phyloP scores from a whole-genome alignment of 345 rosid species.

The Lumnitzera littorea region DNA sequence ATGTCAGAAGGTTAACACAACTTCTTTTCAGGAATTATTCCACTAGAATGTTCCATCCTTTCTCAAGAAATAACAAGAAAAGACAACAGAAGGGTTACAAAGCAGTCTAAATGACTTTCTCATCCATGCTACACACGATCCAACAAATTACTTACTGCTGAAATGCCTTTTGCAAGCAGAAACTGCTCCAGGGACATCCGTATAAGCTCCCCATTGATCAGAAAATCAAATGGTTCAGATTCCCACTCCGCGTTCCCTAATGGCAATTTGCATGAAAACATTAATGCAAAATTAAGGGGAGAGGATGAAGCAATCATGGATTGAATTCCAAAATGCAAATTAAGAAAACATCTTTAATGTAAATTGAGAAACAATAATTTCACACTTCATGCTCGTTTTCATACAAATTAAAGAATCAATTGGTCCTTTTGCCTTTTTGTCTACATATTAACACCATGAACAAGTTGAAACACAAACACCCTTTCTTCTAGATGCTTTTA shows the following conservation, averaged over 20 bases:
- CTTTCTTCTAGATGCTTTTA: too few relatives aligned
- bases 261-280: conserved; percentile 4
- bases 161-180: conserved; percentile 75
- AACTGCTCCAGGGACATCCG: conserved; percentile 87
- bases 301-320: not conserved
- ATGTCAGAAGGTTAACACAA: too few relatives aligned
- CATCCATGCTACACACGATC: not conserved
- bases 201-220: conserved; percentile 84
- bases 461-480: too few relatives aligned
- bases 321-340: too few relatives aligned
- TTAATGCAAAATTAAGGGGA: not conserved
- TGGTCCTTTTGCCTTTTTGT: too few relatives aligned
- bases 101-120: not conserved
- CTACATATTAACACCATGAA: too few relatives aligned
- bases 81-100: not conserved
- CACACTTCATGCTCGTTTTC: too few relatives aligned
- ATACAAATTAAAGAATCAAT: too few relatives aligned
- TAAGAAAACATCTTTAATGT: too few relatives aligned
- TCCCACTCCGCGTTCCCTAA: conserved; percentile 67
- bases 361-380: too few relatives aligned
- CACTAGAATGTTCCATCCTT: too few relatives aligned
- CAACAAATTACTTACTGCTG: conserved; percentile 48
- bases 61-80: not conserved
- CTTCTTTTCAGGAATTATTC: too few relatives aligned
- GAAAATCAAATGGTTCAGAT: conserved; percentile 76